Evolutionary conservation across 2,329 filamentous ascomycete genomes (phyloP).

Genomic region (Phialocephala subalpina): DNA sequence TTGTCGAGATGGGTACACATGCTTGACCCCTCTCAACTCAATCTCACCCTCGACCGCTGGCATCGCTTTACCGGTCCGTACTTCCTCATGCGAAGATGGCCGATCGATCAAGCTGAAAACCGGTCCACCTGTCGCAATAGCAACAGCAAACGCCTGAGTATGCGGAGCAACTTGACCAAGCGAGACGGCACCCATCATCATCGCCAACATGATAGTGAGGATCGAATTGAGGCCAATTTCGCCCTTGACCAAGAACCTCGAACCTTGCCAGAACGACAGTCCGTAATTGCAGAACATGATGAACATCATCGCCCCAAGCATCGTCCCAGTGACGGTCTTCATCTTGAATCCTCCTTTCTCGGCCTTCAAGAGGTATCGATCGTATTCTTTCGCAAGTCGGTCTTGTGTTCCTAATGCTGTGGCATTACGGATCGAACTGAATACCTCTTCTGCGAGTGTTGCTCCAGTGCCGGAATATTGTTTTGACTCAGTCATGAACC

Average conservation of each 20-base stretch:
- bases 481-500: conserved; percentile 78
- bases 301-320: conserved; percentile 83
- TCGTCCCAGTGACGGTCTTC: conserved; percentile 74
- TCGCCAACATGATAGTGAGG: conserved; percentile 60
- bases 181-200: conserved; percentile 90
- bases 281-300: conserved; percentile 86
- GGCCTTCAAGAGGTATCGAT: conserved; percentile 73
- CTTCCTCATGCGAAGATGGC: conserved; percentile 75
- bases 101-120: conserved; percentile 94
- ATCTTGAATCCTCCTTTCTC: conserved; percentile 76
- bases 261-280: conserved; percentile 59
- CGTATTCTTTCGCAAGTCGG: conserved; percentile 83
- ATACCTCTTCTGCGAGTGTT: conserved; percentile 88
- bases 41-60: conserved; percentile 62
- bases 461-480: conserved; percentile 82
- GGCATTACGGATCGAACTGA: conserved; percentile 89
- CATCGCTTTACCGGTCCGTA: conserved; percentile 72
- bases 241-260: conserved; percentile 24
- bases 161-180: conserved; percentile 87
- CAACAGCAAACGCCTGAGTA: conserved; percentile 82
- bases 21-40: conserved; percentile 17
- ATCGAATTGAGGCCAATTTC: conserved; percentile 26
- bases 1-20: conserved; percentile 41
- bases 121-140: conserved; percentile 82
- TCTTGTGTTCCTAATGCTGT: conserved; percentile 91